Base-by-base conservation (phyloP, 495 filamentous ascomycete species). In the Talaromyces trachyspermus region DNA sequence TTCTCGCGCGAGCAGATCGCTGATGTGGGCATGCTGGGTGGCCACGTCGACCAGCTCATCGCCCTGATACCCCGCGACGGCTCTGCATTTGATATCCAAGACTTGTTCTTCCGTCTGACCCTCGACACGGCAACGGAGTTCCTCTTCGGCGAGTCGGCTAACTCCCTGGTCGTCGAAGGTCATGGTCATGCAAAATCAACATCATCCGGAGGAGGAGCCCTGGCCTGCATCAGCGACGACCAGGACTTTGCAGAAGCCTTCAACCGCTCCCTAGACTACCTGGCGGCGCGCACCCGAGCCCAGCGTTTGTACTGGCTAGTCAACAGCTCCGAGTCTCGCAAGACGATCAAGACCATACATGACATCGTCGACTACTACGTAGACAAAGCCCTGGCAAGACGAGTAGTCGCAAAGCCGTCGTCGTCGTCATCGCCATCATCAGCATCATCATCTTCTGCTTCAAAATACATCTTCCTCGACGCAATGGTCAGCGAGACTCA, bases 81-180 rank as follows among this genome's bases (percentile, higher is more conserved):
- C 5, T 65, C 61, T 5, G 58, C 63, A n/a, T 76, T 86, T 43
- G 80, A 86, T 48, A 70, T 87, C 23, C 75, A 83, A 50, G 61
- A 59, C 0, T 65, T 80, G 5, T 77, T 86, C 48, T 78, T 77
- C 51, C 64, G 72, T 37, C 55, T 85, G 37, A 84, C 81, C 2
- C 74, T 84, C 45, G 83, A 86, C 59, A 77, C 73, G 0, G 79
- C 81, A 2, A 85, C 81, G 0, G 81, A 85, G 33, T 85, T 86
- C 56, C 64, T 86, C 43, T 81, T 82, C 46, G 79, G 79, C 15
- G 71, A 79, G 50, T 76, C 74, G 30, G 61, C 74, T 1, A 58
- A 70, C 36, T 69, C 65, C 23, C 61, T 78, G 52, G 46, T 49
- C 7, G 49, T 56, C 2, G 37, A 49, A 10, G 22, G 22, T 24